These are phyloP conservation scores for Oryza nivara DNA, from an alignment of 176 grass and related monocot genomes.

Conservation along the genomic window DNA sequence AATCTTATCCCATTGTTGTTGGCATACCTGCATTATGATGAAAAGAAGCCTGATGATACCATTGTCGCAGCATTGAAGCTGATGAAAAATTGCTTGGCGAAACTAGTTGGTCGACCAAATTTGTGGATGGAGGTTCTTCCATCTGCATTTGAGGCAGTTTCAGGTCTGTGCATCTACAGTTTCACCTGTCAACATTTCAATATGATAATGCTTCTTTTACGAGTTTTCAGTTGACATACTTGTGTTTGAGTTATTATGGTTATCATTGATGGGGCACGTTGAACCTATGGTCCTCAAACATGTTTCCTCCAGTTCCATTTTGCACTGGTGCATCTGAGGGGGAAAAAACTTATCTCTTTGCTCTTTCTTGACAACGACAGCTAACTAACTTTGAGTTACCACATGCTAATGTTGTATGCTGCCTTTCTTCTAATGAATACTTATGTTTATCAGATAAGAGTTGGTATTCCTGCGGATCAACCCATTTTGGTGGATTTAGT, in stretches of 20 bases:
- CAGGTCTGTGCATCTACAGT: conserved; percentile 56
- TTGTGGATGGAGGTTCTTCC: conserved; percentile 72
- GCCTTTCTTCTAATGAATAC: neutral
- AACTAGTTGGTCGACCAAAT: conserved; percentile 47
- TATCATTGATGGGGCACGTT: neutral
- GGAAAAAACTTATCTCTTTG: neutral
- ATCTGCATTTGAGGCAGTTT: conserved; percentile 63
- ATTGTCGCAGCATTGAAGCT: conserved; percentile 58
- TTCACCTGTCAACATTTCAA: neutral
- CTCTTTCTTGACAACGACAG: neutral
- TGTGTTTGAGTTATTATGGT: neutral
- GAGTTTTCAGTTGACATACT: neutral
- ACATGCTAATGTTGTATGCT: neutral
- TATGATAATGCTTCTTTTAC: neutral
- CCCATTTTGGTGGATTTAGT: conserved; percentile 20
- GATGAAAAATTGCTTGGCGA: conserved; percentile 67
- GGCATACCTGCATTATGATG: conserved; percentile 60
- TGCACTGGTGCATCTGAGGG: neutral
- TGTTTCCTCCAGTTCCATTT: conserved; percentile 27
- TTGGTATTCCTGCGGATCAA: conserved; percentile 13
- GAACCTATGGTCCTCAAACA: neutral
- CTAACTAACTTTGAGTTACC: conserved; percentile 16
- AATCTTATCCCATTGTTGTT: conserved; percentile 60
- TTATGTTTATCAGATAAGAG: conserved; percentile 1
- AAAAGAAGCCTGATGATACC: conserved; percentile 79